Conservation (phyloP, 2,329 filamentous ascomycete species). For the Phaeosphaeriaceae sp. region DNA sequence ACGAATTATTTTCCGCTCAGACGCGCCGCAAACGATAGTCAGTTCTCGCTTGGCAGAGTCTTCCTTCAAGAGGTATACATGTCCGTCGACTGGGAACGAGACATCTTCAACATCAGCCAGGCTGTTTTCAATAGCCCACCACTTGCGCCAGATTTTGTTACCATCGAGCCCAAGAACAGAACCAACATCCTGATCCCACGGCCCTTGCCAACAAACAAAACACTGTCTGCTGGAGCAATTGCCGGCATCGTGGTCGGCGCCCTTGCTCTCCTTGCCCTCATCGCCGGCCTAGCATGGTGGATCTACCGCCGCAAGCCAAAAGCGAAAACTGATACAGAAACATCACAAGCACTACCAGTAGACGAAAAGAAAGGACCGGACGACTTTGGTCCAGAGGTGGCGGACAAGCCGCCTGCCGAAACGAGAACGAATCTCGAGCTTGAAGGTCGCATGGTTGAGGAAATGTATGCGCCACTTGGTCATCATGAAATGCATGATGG, state of each 20-base stretch:
- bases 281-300: slow-evolving; percentile 1
- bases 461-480: slow-evolving; percentile 9
- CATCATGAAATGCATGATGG: too few species aligned
- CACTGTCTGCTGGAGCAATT: slow-evolving; percentile 3
- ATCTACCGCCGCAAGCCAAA: background rate
- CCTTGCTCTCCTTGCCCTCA: background rate
- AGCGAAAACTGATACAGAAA: background rate
- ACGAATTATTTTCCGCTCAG: slow-evolving; percentile 68
- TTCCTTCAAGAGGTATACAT: slow-evolving; percentile 71
- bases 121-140: slow-evolving; percentile 25
- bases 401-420: background rate
- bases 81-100: slow-evolving; percentile 52
- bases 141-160: slow-evolving; percentile 24
- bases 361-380: background rate
- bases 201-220: background rate
- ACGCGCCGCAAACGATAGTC: slow-evolving; percentile 58
- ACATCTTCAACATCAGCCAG: slow-evolving; percentile 54
- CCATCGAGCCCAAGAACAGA: slow-evolving; percentile 24
- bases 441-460: slow-evolving; percentile 1
- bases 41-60: slow-evolving; percentile 59
- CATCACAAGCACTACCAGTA: background rate
- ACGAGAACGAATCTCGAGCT: slow-evolving; percentile 3
- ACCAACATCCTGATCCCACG: background rate
- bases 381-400: background rate
- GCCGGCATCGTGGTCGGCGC: slow-evolving; percentile 6